A percentile compares a stretch with the other conserved stretches of the same genome.
phyloP scores from a whole-genome alignment of 306 rosid species.

The Prunus mira region DNA sequence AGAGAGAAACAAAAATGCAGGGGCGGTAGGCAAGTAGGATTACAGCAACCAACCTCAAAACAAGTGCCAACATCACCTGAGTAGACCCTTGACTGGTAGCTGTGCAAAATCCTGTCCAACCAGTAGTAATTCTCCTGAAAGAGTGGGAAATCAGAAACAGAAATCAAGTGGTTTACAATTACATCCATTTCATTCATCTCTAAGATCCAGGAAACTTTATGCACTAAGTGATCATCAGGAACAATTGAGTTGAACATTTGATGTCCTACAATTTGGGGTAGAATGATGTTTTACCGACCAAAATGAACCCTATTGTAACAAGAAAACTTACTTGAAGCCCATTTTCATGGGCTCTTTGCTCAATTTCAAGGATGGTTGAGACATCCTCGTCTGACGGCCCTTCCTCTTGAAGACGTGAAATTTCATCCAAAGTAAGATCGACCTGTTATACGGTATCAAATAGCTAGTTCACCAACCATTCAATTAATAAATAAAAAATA shows the following conservation, averaged over 20 bases:
- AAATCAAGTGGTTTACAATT: conserved; percentile 10
- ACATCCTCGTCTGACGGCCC: conserved; percentile 88
- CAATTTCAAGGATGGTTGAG: conserved; percentile 82
- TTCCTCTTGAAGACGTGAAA: conserved; percentile 85
- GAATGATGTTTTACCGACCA: conserved; percentile 3
- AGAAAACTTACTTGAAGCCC: conserved; percentile 77
- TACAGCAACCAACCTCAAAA: conserved; percentile 64
- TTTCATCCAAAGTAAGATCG: conserved; percentile 86
- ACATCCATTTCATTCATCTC: conserved; percentile 27
- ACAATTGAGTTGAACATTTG: conserved; percentile 9
- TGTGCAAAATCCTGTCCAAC: conserved; percentile 89
- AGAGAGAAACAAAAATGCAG: not conserved
- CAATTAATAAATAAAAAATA: not conserved
- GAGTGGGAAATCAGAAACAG: conserved; percentile 32
- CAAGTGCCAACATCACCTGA: conserved; percentile 71
- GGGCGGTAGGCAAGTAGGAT: conserved; percentile 1
- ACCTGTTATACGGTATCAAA: conserved; percentile 53
- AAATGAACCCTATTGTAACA: conserved; percentile 16
- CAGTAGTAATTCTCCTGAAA: conserved; percentile 92
- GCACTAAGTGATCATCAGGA: conserved; percentile 15
- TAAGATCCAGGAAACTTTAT: conserved; percentile 21
- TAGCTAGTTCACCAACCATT: conserved; percentile 13
- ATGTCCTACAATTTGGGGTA: not conserved
- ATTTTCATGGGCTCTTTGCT: conserved; percentile 94
- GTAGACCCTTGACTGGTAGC: conserved; percentile 91